Base-by-base conservation (phyloP, 2,329 filamentous ascomycete species). In the Beauveria varroae region DNA sequence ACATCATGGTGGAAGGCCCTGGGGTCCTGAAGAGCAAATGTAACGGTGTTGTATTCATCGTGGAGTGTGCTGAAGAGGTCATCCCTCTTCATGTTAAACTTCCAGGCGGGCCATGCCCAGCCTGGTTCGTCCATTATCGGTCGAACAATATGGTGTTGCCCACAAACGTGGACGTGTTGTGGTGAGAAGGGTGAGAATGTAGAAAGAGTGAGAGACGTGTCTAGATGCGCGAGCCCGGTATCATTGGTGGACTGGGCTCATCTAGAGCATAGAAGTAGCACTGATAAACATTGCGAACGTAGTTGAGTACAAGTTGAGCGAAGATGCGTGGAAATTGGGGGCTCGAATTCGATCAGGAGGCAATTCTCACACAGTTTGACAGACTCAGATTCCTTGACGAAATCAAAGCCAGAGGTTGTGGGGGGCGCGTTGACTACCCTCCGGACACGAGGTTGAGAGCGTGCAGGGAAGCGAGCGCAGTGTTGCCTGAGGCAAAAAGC, bases 1-100 rank as follows among this genome's bases (percentile, higher is more conserved):
- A 86, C 83, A 68, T 86, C 83, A 70, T 84, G 81, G 69, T 85
- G 81, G 64, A 86, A 86, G 57, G 83, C 82, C 64, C 84, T 80
- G 65, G 81, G 79, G 71, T 86, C 83, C 68, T 84, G 82, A 34
- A 86, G 79, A 51, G 78, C 74, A 57, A 79, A 80, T 56, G 79
- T 73, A 59, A 85, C 74, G 53, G 83, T 85, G 72, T 86, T 86
- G 73, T 84, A 86, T 69, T 81, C 79, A 65, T 84, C 79, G 67
- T 85, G 81, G 14, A 86, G 78, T 57, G 78, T 81, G 58, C 79
- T 81, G 69, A 80, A 80, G 71, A 85, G 79, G 67, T 84, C 82
- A 61, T 80, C 78, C 69, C 78, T 78, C 76, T 82, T 84, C 78
- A 85, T 79, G 68, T 81, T 82, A 75, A 85, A 86, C 71, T 85